Evolutionary conservation across 306 rosid genomes (phyloP).

Genomic region (Quercus berberidifolia): DNA sequence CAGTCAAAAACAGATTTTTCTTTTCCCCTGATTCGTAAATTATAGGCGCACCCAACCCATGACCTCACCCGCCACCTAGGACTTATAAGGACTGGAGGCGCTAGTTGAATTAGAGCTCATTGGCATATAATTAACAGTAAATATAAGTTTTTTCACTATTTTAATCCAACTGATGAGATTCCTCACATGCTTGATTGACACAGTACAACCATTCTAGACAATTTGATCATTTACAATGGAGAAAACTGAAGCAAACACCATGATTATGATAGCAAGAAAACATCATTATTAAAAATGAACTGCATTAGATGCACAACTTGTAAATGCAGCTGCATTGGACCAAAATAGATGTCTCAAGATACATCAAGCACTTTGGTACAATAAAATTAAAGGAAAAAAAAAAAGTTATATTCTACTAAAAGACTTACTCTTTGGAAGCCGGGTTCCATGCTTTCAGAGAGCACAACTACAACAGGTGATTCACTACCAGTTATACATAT

Average conservation of each 20-base stretch:
- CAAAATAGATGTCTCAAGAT: not conserved
- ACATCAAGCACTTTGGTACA: not conserved
- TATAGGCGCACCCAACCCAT: too few species aligned
- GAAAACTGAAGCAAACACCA: not conserved
- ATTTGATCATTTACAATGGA: not conserved
- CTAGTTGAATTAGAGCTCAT: too few species aligned
- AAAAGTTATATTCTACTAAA: not conserved
- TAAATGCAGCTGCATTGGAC: not conserved
- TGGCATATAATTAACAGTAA: too few species aligned
- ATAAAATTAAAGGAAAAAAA: not conserved
- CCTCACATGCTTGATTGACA: not conserved
- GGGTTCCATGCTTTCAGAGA: constrained; percentile 89
- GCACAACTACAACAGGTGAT: constrained; percentile 80
- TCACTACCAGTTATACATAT: constrained; percentile 67
- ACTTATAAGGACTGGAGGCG: too few species aligned
- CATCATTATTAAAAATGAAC: not conserved
- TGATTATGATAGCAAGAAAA: not conserved
- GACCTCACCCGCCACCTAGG: too few species aligned
- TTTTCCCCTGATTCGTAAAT: too few species aligned
- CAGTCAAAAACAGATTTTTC: too few species aligned
- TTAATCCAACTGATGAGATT: not conserved
- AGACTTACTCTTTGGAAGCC: constrained; percentile 69
- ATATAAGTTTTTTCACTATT: not conserved
- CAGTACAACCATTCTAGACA: not conserved
- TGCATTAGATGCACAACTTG: not conserved